Evolutionary conservation across 1,139 yeast genomes (phyloP).

Genomic region (Candida sojae): DNA sequence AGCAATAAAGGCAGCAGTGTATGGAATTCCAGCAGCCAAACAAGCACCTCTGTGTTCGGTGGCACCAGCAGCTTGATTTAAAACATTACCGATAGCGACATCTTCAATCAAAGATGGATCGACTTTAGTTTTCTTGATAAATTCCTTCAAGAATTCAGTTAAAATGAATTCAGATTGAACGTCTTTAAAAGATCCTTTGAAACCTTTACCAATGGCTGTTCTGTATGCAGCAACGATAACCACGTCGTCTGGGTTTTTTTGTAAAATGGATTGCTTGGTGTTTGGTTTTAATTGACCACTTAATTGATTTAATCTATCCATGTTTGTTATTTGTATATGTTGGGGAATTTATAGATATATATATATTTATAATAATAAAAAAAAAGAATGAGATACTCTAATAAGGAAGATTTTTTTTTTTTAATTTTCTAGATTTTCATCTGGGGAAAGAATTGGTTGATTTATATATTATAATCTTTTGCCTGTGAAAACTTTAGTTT

Average conservation of each 20-base stretch:
- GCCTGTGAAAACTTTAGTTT: slow-evolving; percentile 9
- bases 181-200: slow-evolving; percentile 79
- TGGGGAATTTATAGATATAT: neutral
- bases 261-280: slow-evolving; percentile 43
- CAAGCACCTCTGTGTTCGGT: slow-evolving; percentile 85
- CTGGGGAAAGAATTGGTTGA: slow-evolving; percentile 2
- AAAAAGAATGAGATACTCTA: neutral
- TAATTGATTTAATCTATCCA: slow-evolving; percentile 66
- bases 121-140: slow-evolving; percentile 60
- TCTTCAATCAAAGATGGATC: slow-evolving; percentile 75
- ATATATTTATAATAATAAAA: no score
- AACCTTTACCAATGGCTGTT: slow-evolving; percentile 86
- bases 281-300: slow-evolving; percentile 55
- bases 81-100: slow-evolving; percentile 84
- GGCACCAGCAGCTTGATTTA: slow-evolving; percentile 90
- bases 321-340: slow-evolving; percentile 17
- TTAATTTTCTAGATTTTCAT: neutral
- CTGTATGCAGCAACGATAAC: slow-evolving; percentile 87
- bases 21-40: slow-evolving; percentile 51
- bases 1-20: slow-evolving; percentile 73
- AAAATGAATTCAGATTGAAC: slow-evolving; percentile 75
- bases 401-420: neutral
- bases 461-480: slow-evolving; percentile 1
- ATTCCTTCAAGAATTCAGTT: slow-evolving; percentile 60
- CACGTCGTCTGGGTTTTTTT: slow-evolving; percentile 80